These are phyloP conservation scores for Trametes versicolor DNA, from an alignment of 1,284 basidiomycete genomes.

Conservation along the genomic window DNA sequence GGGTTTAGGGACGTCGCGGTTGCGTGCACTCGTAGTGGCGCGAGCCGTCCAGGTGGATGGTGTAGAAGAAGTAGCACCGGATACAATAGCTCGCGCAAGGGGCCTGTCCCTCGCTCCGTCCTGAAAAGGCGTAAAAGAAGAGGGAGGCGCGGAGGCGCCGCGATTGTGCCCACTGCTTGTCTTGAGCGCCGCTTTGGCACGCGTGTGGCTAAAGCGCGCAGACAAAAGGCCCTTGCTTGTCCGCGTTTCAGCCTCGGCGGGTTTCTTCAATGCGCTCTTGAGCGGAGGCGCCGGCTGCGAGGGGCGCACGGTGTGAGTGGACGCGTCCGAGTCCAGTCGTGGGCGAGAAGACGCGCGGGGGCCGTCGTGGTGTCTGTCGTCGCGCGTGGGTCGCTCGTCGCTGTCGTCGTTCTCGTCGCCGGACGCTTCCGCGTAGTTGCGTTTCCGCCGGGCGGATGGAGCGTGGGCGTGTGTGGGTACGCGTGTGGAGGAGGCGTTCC, in stretches of 20 bases:
- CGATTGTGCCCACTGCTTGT: conserved; percentile 13
- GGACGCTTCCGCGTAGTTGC: conserved; percentile 17
- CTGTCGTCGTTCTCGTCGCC: conserved; percentile 17
- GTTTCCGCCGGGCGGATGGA: neutral
- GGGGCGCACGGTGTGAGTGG: neutral
- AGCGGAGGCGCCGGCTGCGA: conserved; percentile 13
- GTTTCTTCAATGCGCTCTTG: conserved; percentile 33
- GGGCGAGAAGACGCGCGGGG: conserved; percentile 1
- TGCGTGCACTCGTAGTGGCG: neutral
- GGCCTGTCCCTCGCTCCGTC: neutral
- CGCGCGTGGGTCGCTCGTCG: neutral
- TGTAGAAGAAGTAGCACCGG: neutral
- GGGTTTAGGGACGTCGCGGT: neutral
- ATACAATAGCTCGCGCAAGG: neutral
- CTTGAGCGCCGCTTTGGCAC: conserved; percentile 13
- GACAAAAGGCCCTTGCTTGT: conserved; percentile 10
- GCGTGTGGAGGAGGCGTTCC: conserved; percentile 10
- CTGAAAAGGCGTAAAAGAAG: neutral
- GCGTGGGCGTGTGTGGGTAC: too few species aligned
- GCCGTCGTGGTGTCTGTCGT: neutral
- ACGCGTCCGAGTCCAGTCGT: conserved; percentile 13
- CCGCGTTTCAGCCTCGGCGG: neutral
- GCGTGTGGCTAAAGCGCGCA: conserved; percentile 3
- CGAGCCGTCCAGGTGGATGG: neutral
- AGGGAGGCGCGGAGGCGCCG: neutral